Evolutionary conservation across 805 yeast species (phyloP).

Genomic region (Lachancea fermentati): DNA sequence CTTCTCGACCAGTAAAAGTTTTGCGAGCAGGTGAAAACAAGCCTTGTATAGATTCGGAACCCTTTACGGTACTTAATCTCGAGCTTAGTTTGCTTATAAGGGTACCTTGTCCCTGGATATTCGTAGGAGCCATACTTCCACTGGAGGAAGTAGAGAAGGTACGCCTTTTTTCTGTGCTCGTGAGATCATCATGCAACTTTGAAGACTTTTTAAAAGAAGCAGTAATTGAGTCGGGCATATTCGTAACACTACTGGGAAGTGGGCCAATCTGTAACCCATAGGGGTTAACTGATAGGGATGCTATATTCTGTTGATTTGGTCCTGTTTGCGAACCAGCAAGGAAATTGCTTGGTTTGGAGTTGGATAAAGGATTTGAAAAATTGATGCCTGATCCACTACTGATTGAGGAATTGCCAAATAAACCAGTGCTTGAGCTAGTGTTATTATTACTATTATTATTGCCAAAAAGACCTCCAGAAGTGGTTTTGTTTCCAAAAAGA

Average conservation of each 20-base stretch:
- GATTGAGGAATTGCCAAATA: slow-evolving; percentile 15
- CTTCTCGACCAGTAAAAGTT: slow-evolving; percentile 11
- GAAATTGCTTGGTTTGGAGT: slow-evolving; percentile 1
- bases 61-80: slow-evolving; percentile 26
- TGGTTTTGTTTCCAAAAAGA: slow-evolving; percentile 19
- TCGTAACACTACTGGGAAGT: slow-evolving; percentile 27
- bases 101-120: slow-evolving; percentile 10
- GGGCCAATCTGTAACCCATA: slow-evolving; percentile 31
- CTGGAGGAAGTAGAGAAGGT: slow-evolving; percentile 18
- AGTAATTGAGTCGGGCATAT: slow-evolving; percentile 37
- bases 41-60: slow-evolving; percentile 32
- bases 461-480: slow-evolving; percentile 14
- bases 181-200: background rate
- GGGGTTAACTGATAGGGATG: slow-evolving; percentile 19
- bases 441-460: slow-evolving; percentile 7
- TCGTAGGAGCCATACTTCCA: slow-evolving; percentile 9
- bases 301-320: background rate
- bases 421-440: slow-evolving; percentile 16
- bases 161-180: slow-evolving; percentile 10
- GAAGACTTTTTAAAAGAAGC: slow-evolving; percentile 23
- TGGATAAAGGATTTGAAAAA: slow-evolving; percentile 15
- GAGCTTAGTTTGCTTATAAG: slow-evolving; percentile 35
- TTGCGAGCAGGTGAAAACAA: slow-evolving; percentile 32
- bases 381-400: background rate
- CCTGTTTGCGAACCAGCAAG: slow-evolving; percentile 11